Conservation (phyloP, 768 basidiomycete genomes). For the Serendipita sp. region DNA sequence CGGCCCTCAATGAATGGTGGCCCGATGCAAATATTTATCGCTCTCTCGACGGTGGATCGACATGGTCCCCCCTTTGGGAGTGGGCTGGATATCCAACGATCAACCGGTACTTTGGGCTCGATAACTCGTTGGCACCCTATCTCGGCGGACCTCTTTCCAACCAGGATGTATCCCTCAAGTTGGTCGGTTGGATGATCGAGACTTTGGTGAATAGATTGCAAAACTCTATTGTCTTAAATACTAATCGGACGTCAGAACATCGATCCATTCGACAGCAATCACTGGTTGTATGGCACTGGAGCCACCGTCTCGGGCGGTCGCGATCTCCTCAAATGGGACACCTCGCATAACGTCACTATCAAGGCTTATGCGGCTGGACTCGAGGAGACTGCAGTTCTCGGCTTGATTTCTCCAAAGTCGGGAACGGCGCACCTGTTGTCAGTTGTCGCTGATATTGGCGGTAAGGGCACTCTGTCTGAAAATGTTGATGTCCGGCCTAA, state of each 20-base stretch:
- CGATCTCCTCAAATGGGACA: slow-evolving; percentile 45
- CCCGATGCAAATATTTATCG: slow-evolving; percentile 51
- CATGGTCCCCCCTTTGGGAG: slow-evolving; percentile 31
- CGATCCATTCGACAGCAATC: slow-evolving; percentile 50
- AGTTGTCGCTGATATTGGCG: slow-evolving; percentile 38
- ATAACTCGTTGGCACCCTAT: slow-evolving; percentile 43
- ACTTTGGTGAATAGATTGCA: slow-evolving; percentile 4
- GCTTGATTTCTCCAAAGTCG: slow-evolving; percentile 44
- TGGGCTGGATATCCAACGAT: slow-evolving; percentile 11
- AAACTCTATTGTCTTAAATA: neutral
- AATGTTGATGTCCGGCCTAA: neutral
- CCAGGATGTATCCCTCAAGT: slow-evolving; percentile 13
- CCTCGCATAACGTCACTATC: slow-evolving; percentile 40
- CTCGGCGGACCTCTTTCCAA: slow-evolving; percentile 23
- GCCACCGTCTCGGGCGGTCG: slow-evolving; percentile 46
- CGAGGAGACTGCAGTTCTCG: slow-evolving; percentile 45
- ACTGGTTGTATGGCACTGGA: slow-evolving; percentile 60
- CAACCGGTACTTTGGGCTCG: slow-evolving; percentile 35
- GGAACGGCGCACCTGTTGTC: slow-evolving; percentile 39
- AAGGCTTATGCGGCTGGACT: slow-evolving; percentile 47
- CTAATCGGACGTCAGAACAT: slow-evolving; percentile 24
- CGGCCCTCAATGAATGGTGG: slow-evolving; percentile 38
- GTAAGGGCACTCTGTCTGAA: slow-evolving; percentile 18
- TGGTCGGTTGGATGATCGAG: slow-evolving; percentile 62
- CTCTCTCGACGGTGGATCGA: slow-evolving; percentile 39